Evolutionary conservation across 192 early-diverging fungal genomes (phyloP).

Genomic region (Coemansia aciculifera): DNA sequence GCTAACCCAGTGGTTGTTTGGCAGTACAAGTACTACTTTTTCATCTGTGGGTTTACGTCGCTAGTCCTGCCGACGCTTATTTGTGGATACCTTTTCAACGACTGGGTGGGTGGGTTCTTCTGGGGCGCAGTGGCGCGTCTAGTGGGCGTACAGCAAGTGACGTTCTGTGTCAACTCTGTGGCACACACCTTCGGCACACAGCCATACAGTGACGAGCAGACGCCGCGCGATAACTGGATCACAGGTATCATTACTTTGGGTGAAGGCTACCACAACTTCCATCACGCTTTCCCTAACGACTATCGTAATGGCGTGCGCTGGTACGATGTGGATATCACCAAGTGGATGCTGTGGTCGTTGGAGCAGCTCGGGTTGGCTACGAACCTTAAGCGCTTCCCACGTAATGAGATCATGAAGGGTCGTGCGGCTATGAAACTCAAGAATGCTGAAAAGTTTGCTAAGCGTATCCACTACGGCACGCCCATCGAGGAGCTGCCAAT

Average conservation of each 20-base stretch:
- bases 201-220: conserved; percentile 78
- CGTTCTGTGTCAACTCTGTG: conserved; percentile 84
- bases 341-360: conserved; percentile 71
- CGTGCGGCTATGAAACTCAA: conserved; percentile 76
- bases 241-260: conserved; percentile 77
- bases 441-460: conserved; percentile 63
- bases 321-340: conserved; percentile 81
- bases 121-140: conserved; percentile 73
- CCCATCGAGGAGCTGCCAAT: conserved; percentile 69
- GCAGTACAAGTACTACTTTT: conserved; percentile 78
- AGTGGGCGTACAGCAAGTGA: conserved; percentile 81
- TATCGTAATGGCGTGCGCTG: conserved; percentile 79
- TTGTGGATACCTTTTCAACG: conserved; percentile 79
- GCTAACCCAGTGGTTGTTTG: conserved; percentile 69
- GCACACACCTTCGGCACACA: conserved; percentile 76
- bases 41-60: conserved; percentile 72
- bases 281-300: conserved; percentile 85
- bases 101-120: conserved; percentile 81
- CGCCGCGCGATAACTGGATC: conserved; percentile 79
- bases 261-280: conserved; percentile 87
- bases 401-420: conserved; percentile 81
- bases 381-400: conserved; percentile 72
- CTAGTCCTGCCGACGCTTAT: conserved; percentile 78
- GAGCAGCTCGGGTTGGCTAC: conserved; percentile 65
- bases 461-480: conserved; percentile 69